These are phyloP conservation scores for Dactylellina drechsleri DNA, from an alignment of 2,329 filamentous ascomycete genomes.

Conservation along the genomic window DNA sequence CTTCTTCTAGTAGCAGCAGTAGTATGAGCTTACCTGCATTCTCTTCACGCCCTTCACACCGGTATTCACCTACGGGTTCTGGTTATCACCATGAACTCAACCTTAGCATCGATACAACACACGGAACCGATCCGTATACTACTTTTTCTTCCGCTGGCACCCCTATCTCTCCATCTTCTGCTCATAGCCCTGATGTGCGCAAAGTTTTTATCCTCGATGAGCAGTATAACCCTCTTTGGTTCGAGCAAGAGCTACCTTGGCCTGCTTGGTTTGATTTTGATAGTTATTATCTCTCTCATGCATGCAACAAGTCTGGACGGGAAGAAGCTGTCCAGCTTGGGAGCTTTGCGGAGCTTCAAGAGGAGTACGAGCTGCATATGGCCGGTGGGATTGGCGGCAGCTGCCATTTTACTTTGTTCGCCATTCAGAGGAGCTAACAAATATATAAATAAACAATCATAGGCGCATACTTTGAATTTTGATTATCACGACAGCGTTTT, in stretches of 20 bases:
- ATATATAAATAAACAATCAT: not conserved
- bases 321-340: slow-evolving; percentile 15
- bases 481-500: not conserved
- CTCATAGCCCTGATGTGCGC: not conserved
- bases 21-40: slow-evolving; percentile 26
- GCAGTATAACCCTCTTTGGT: slow-evolving; percentile 23
- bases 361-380: slow-evolving; percentile 25
- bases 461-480: no score
- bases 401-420: slow-evolving; percentile 37
- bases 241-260: slow-evolving; percentile 14
- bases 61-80: not conserved
- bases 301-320: slow-evolving; percentile 22
- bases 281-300: slow-evolving; percentile 24
- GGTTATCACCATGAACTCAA: slow-evolving; percentile 12
- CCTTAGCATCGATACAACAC: slow-evolving; percentile 1
- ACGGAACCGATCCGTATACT: slow-evolving; percentile 1
- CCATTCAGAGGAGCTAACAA: not conserved
- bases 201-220: slow-evolving; percentile 34
- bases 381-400: slow-evolving; percentile 9
- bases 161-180: not conserved
- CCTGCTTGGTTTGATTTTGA: slow-evolving; percentile 22
- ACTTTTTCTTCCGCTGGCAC: not conserved
- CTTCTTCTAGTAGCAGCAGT: slow-evolving; percentile 23
- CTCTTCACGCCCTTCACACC: slow-evolving; percentile 12
- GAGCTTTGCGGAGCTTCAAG: slow-evolving; percentile 23